A percentile compares a stretch with the other conserved stretches of the same genome.
Conservation (phyloP, 2,329 filamentous ascomycete genomes). For the Arachnopeziza araneosa region DNA sequence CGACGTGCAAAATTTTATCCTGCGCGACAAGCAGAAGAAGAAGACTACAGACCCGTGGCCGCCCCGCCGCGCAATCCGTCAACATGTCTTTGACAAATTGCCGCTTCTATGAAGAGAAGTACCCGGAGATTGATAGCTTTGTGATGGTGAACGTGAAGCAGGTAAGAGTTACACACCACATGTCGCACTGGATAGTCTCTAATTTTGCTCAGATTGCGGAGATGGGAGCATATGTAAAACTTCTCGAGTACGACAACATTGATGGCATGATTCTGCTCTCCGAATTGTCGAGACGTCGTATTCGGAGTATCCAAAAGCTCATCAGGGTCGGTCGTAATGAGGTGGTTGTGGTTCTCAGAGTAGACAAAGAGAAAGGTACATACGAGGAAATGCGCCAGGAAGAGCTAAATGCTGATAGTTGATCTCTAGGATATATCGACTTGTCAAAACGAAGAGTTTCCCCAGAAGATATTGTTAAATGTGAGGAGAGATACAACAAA, state of each 20-base stretch:
- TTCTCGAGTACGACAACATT: conserved; percentile 99
- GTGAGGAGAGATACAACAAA: conserved; percentile 99
- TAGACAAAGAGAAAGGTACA: conserved; percentile 95
- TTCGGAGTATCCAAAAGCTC: conserved; percentile 97
- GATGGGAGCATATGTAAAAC: conserved; percentile 99
- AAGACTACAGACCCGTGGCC: neutral
- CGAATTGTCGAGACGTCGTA: conserved; percentile 95
- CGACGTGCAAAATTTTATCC: neutral
- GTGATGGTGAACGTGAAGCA: conserved; percentile 99
- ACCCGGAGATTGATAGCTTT: conserved; percentile 97
- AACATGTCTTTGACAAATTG: conserved; percentile 95
- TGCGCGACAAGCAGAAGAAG: neutral
- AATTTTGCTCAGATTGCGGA: conserved; percentile 71
- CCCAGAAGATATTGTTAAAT: conserved; percentile 95
- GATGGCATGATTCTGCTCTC: conserved; percentile 99
- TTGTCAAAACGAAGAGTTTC: conserved; percentile 97
- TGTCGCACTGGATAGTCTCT: conserved; percentile 2
- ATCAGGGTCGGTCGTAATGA: conserved; percentile 97
- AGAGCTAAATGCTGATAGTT: neutral
- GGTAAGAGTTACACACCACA: conserved; percentile 44
- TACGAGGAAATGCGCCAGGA: conserved; percentile 8
- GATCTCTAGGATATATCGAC: conserved; percentile 77
- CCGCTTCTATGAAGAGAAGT: conserved; percentile 97
- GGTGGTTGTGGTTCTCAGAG: conserved; percentile 95
- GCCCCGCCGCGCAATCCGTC: conserved; percentile 36